Evolutionary conservation across 2,329 filamentous ascomycete species (phyloP).

Genomic region (Xylaria sp.): DNA sequence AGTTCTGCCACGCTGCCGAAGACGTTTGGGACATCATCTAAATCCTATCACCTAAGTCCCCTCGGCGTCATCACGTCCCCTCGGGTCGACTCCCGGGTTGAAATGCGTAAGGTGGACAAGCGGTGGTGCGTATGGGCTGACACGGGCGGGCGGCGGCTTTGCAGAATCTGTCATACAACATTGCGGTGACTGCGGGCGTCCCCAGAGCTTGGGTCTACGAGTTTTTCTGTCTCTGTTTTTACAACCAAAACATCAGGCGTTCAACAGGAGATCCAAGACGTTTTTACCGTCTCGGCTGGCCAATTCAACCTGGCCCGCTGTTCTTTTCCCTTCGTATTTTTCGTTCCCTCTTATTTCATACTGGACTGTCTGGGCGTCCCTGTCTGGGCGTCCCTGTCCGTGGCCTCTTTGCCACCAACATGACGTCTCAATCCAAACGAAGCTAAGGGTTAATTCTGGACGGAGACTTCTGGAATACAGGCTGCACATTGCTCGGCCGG

Average conservation of each 20-base stretch:
- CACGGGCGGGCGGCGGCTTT: slow-evolving; percentile 47
- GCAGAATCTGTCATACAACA: slow-evolving; percentile 76
- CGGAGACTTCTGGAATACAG: slow-evolving; percentile 1
- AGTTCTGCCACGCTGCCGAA: slow-evolving; percentile 98
- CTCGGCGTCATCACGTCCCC: slow-evolving; percentile 1
- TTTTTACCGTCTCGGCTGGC: slow-evolving; percentile 67
- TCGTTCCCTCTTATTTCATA: slow-evolving; percentile 15
- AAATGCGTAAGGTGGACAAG: slow-evolving; percentile 40
- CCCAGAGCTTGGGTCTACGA: slow-evolving; percentile 70
- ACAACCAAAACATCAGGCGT: slow-evolving; percentile 85
- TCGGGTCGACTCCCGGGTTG: slow-evolving; percentile 20
- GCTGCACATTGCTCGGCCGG: background rate
- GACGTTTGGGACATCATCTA: slow-evolving; percentile 94
- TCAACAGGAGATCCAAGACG: slow-evolving; percentile 80
- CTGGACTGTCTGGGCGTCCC: slow-evolving; percentile 7
- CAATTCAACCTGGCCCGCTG: slow-evolving; percentile 74
- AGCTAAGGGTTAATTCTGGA: background rate
- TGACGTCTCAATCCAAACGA: slow-evolving; percentile 12
- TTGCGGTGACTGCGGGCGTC: slow-evolving; percentile 64
- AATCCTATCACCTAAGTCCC: background rate
- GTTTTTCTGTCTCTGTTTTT: slow-evolving; percentile 83
- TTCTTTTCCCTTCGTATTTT: slow-evolving; percentile 47
- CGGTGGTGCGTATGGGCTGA: slow-evolving; percentile 49
- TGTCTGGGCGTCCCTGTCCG: slow-evolving; percentile 7
- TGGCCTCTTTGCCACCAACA: slow-evolving; percentile 16